phyloP scores from a whole-genome alignment of 192 early-diverging fungal genomes.

The Backusella tuberculispora region DNA sequence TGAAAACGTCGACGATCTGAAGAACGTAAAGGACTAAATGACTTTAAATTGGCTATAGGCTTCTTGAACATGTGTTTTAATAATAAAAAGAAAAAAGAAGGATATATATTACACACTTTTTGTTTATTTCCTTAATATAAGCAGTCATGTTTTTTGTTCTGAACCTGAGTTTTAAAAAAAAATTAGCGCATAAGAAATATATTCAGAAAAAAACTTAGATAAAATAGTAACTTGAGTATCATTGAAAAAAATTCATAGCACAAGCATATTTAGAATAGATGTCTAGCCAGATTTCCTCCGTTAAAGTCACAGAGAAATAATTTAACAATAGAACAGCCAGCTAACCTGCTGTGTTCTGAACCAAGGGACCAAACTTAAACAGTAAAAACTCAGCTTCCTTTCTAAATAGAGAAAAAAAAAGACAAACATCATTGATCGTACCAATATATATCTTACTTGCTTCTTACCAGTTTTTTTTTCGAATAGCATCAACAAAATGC shows the following conservation, averaged over 20 bases:
- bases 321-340: neutral
- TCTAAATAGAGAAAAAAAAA: no score
- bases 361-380: neutral
- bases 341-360: neutral
- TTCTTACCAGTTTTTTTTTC: no score
- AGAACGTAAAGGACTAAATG: constrained; percentile 66
- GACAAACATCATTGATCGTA: no score
- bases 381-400: no score
- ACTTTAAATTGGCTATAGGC: constrained; percentile 66
- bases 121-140: no score
- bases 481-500: no score
- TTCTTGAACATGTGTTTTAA: constrained; percentile 72
- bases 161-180: neutral
- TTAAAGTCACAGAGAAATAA: neutral
- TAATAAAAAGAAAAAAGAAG: neutral
- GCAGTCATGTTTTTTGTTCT: no score
- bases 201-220: neutral
- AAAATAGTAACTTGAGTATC: neutral
- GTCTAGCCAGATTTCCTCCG: no score
- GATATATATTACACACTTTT: no score
- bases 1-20: constrained; percentile 71
- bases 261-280: neutral
- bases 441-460: no score
- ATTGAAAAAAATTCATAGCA: neutral
- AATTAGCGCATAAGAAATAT: neutral